Conservation (phyloP, 345 rosid genomes). For the Eucalyptus brandiana region DNA sequence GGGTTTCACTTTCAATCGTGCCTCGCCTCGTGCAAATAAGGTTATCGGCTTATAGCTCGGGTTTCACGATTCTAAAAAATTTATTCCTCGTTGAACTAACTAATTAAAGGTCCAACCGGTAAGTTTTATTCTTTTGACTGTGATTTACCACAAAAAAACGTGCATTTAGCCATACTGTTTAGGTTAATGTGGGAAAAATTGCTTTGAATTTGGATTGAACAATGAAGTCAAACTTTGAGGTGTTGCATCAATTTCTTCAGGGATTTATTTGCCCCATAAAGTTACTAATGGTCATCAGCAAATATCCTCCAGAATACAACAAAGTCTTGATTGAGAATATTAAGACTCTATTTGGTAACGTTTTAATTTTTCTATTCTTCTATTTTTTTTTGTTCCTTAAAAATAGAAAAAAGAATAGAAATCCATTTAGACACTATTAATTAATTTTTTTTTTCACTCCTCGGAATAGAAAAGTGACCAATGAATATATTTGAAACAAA, state of each 20-base stretch:
- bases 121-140: background rate
- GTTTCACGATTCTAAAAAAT: background rate
- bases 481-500: fast-evolving
- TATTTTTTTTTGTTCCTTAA: too few relatives aligned
- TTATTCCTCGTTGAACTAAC: background rate
- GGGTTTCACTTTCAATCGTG: background rate
- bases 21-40: background rate
- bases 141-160: background rate
- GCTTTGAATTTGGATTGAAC: too few relatives aligned
- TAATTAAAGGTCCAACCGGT: background rate
- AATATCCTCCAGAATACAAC: fast-evolving
- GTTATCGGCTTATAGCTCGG: background rate
- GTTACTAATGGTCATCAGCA: fast-evolving
- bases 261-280: too few relatives aligned
- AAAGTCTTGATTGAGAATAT: too few relatives aligned
- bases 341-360: too few relatives aligned
- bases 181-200: background rate
- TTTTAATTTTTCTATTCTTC: too few relatives aligned
- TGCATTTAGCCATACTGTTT: background rate
- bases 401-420: too few relatives aligned
- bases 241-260: too few relatives aligned
- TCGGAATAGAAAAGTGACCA: fast-evolving
- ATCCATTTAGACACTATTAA: fast-evolving
- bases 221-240: too few relatives aligned
- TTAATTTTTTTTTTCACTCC: too few relatives aligned